Evolutionary conservation across 139 green algal species (phyloP).

Genomic region (Picocystis salinarum): DNA sequence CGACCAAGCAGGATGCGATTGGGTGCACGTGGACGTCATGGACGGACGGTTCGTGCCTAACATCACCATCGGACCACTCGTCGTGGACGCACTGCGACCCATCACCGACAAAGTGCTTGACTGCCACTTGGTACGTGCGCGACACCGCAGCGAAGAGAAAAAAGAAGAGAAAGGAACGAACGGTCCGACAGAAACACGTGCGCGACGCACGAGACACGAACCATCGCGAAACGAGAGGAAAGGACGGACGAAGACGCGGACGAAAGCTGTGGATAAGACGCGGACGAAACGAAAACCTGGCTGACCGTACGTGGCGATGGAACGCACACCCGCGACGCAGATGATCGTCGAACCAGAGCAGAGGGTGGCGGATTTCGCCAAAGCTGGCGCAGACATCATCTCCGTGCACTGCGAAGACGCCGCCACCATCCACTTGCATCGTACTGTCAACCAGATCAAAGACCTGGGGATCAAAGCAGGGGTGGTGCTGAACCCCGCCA

Average conservation of each 20-base stretch:
- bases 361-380: conserved; percentile 78
- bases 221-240: too few relatives aligned
- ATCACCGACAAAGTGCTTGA: conserved; percentile 90
- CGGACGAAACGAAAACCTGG: too few relatives aligned
- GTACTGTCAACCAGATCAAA: conserved; percentile 89
- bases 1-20: conserved; percentile 80
- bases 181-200: too few relatives aligned
- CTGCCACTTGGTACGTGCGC: conserved; percentile 57
- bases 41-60: conserved; percentile 95
- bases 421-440: conserved; percentile 91
- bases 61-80: conserved; percentile 95
- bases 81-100: conserved; percentile 87
- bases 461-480: conserved; percentile 86
- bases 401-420: conserved; percentile 74
- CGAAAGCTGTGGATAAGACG: too few relatives aligned
- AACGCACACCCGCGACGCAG: too few relatives aligned
- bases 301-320: too few relatives aligned
- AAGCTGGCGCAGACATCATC: conserved; percentile 98
- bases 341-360: conserved; percentile 99
- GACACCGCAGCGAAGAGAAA: neutral
- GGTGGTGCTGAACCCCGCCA: conserved; percentile 96
- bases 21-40: conserved; percentile 94
- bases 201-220: neutral
- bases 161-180: neutral
- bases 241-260: too few relatives aligned